A percentile compares a stretch with the other conserved stretches of the same genome.
These are phyloP conservation scores for Solanum hybrid DNA, from an alignment of 305 asterid genomes.

Conservation along the genomic window DNA sequence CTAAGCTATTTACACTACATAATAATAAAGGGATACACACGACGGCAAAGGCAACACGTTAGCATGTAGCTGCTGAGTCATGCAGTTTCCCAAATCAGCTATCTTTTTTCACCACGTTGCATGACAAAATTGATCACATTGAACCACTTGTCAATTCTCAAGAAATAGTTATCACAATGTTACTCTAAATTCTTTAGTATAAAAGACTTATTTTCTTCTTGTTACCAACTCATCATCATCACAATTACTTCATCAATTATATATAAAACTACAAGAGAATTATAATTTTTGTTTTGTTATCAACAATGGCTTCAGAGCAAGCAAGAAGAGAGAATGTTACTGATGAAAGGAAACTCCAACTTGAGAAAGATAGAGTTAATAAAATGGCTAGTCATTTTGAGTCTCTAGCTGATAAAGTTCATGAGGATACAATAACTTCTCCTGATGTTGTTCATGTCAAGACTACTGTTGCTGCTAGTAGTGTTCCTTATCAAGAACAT, in stretches of 20 bases:
- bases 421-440: background rate
- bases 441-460: slow-evolving; percentile 6
- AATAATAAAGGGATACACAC: background rate
- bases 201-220: background rate
- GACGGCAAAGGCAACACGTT: background rate
- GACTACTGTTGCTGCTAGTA: background rate
- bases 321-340: slow-evolving; percentile 29
- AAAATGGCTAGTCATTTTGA: slow-evolving; percentile 58
- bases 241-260: background rate
- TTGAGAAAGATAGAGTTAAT: slow-evolving; percentile 53
- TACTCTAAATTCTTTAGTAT: background rate
- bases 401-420: slow-evolving; percentile 30
- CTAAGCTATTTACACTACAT: background rate
- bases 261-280: background rate
- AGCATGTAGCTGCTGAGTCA: slow-evolving; percentile 1
- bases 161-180: background rate
- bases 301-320: slow-evolving; percentile 52
- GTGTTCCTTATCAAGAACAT: background rate
- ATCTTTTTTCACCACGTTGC: background rate
- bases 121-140: background rate
- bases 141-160: background rate
- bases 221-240: background rate
- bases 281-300: background rate
- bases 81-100: background rate
- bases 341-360: slow-evolving; percentile 23